Percentiles rank a stretch among this genome's conserved stretches.
Conservation (phyloP, 495 filamentous ascomycete genomes). For the Cenococcum geophilum region DNA sequence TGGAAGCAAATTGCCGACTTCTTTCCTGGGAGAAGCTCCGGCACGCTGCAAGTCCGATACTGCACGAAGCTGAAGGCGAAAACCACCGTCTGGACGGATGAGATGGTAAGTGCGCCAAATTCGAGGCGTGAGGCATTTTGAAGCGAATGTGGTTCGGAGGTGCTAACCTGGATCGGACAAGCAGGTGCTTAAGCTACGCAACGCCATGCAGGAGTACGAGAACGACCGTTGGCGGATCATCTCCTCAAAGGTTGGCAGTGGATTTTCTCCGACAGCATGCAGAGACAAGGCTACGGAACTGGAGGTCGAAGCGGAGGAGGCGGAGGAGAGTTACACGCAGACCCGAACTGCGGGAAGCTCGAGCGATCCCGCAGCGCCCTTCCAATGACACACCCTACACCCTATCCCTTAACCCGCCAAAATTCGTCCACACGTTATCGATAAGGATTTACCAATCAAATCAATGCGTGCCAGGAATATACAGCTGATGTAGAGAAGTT, state of each 20-base stretch:
- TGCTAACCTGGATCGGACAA: conserved; percentile 31
- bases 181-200: conserved; percentile 71
- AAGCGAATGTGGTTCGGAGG: conserved; percentile 19
- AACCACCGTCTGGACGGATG: conserved; percentile 85
- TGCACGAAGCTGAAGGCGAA: conserved; percentile 91
- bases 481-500: too few relatives aligned
- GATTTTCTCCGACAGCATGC: conserved; percentile 78
- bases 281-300: conserved; percentile 67
- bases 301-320: conserved; percentile 23
- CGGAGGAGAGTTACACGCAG: conserved; percentile 25
- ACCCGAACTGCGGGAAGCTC: conserved; percentile 24
- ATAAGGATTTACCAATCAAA: too few relatives aligned
- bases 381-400: conserved; percentile 26
- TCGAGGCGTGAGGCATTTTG: conserved; percentile 26
- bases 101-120: conserved; percentile 58
- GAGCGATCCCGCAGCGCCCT: conserved; percentile 25
- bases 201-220: conserved; percentile 80
- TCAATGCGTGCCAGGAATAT: too few relatives aligned
- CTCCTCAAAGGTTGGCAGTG: conserved; percentile 76
- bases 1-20: conserved; percentile 97
- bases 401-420: too few relatives aligned
- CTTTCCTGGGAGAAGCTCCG: conserved; percentile 81
- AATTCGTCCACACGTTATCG: too few relatives aligned
- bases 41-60: conserved; percentile 86
- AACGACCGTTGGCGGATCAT: conserved; percentile 85